phyloP scores from a whole-genome alignment of 2,329 filamentous ascomycete species.

The Aspergillus nomiae region DNA sequence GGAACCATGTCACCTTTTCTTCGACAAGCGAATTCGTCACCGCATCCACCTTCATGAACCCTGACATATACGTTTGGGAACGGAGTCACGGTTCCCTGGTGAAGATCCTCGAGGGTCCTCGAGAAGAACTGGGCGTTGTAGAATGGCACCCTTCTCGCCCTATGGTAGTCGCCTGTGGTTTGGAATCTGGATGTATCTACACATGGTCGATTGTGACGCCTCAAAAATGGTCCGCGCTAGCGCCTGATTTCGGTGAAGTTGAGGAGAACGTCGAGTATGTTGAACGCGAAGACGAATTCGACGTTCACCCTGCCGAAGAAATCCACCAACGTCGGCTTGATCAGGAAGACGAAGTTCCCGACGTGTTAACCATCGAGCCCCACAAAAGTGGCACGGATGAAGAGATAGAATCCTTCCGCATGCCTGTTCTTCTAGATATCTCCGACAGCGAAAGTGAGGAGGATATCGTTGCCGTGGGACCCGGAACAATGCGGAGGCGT shows the following conservation, averaged over 20 bases:
- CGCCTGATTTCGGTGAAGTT: constrained; percentile 94
- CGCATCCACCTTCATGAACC: constrained; percentile 96
- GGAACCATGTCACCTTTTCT: constrained; percentile 97
- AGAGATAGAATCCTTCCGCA: constrained; percentile 69
- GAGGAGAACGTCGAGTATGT: constrained; percentile 98
- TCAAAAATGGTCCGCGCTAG: constrained; percentile 95
- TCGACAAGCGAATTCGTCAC: constrained; percentile 94
- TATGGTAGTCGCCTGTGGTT: constrained; percentile 83
- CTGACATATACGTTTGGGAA: constrained; percentile 98
- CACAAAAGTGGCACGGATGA: constrained; percentile 61
- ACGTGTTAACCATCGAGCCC: constrained; percentile 77
- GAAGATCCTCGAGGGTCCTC: constrained; percentile 94
- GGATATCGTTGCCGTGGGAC: constrained; percentile 69
- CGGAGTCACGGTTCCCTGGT: constrained; percentile 89
- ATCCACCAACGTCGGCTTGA: constrained; percentile 88
- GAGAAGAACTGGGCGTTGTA: constrained; percentile 93
- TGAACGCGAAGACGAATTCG: constrained; percentile 95
- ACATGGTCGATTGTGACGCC: constrained; percentile 95
- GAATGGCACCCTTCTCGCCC: constrained; percentile 94
- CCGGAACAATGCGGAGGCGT: constrained; percentile 83
- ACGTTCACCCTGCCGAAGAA: constrained; percentile 94
- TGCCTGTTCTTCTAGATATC: constrained; percentile 91
- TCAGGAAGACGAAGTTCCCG: constrained; percentile 88
- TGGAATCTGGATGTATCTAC: constrained; percentile 91
- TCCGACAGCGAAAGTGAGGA: constrained; percentile 96